phyloP scores from a whole-genome alignment of 306 rosid species.

The Gleditsia sinensis region DNA sequence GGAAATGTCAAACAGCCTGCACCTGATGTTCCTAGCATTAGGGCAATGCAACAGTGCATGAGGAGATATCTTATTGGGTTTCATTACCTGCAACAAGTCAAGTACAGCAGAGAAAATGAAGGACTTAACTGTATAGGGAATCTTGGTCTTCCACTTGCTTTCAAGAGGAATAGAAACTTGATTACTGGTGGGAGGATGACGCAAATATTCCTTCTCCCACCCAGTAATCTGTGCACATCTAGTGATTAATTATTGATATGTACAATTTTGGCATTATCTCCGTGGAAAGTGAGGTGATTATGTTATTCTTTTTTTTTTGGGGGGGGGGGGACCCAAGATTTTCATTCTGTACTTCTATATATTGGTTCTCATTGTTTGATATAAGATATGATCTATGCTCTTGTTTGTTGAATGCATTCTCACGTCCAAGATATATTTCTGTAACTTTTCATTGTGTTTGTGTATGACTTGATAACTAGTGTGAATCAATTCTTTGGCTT shows the following conservation, averaged over 20 bases:
- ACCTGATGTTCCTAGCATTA: background rate
- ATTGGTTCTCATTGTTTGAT: background rate
- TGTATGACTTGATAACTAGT: background rate
- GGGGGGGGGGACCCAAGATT: background rate
- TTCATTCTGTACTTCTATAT: background rate
- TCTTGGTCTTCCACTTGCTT: background rate
- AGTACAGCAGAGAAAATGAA: background rate
- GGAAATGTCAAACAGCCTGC: background rate
- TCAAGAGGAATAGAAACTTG: constrained; percentile 7
- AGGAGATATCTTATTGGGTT: background rate
- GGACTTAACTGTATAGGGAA: background rate
- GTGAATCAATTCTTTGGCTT: background rate
- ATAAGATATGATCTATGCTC: background rate
- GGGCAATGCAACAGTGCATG: background rate
- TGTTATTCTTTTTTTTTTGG: background rate
- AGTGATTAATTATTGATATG: background rate
- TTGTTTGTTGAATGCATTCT: background rate
- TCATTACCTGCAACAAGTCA: background rate
- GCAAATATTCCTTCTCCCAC: background rate
- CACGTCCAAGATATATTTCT: background rate
- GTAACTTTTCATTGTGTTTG: background rate
- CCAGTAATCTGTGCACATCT: background rate
- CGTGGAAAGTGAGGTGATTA: background rate
- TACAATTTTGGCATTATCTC: background rate
- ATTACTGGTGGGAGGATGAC: constrained; percentile 9